Conservation (phyloP, 768 basidiomycete genomes). For the Pulveroboletus ravenelii region DNA sequence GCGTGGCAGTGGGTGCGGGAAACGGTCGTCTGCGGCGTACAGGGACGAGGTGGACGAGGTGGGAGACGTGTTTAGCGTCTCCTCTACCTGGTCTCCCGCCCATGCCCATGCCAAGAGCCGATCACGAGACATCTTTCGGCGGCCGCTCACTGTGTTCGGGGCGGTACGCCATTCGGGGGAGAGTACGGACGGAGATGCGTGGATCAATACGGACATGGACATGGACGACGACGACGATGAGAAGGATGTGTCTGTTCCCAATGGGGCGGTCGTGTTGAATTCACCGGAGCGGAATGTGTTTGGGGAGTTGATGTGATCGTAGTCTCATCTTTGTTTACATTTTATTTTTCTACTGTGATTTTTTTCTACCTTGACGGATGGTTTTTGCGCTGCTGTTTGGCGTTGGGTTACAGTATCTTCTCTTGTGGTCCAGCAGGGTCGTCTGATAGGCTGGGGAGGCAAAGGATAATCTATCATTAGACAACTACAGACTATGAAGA, state of each 20-base stretch:
- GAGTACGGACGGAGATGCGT: slow-evolving; percentile 25
- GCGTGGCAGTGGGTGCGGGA: slow-evolving; percentile 10
- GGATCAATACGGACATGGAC: slow-evolving; percentile 41
- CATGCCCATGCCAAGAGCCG: not conserved
- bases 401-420: no score
- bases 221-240: slow-evolving; percentile 19
- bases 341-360: no score
- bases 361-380: no score
- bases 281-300: not conserved
- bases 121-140: not conserved
- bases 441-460: no score
- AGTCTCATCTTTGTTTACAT: no score
- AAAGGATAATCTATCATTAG: no score
- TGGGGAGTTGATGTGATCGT: no score
- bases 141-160: not conserved
- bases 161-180: slow-evolving; percentile 8
- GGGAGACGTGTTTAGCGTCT: slow-evolving; percentile 17
- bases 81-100: not conserved
- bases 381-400: no score
- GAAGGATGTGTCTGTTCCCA: slow-evolving; percentile 2
- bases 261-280: slow-evolving; percentile 11
- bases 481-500: no score
- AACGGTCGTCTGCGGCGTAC: not conserved
- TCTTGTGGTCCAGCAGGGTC: no score
- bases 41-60: slow-evolving; percentile 14